Evolutionary conservation across 2,329 filamentous ascomycete species (phyloP).

Genomic region (Monosporascus ibericus): DNA sequence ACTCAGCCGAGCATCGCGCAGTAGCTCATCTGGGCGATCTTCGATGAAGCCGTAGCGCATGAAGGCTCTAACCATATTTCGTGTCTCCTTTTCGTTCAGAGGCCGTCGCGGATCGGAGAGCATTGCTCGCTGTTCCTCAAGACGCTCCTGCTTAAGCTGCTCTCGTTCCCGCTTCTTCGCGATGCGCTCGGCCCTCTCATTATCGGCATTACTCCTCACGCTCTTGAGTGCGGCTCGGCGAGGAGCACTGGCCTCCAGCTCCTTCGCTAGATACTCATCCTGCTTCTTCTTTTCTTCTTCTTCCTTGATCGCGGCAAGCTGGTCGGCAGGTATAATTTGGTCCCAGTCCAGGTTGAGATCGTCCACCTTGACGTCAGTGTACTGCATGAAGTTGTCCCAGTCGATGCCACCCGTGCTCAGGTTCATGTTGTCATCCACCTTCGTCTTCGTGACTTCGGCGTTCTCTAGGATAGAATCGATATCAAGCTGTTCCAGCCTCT

Average conservation of each 20-base stretch:
- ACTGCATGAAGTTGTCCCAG: constrained; percentile 94
- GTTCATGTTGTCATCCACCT: constrained; percentile 85
- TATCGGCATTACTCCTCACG: constrained; percentile 43
- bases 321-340: constrained; percentile 92
- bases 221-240: constrained; percentile 63
- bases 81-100: constrained; percentile 85
- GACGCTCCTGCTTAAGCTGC: constrained; percentile 63
- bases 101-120: constrained; percentile 81
- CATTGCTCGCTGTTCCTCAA: constrained; percentile 68
- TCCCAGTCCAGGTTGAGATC: constrained; percentile 81
- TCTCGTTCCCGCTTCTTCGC: constrained; percentile 62
- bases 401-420: constrained; percentile 81
- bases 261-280: constrained; percentile 72
- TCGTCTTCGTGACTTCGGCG: constrained; percentile 93
- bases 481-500: constrained; percentile 92
- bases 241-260: constrained; percentile 80
- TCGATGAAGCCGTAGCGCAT: constrained; percentile 88
- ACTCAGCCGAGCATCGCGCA: constrained; percentile 77
- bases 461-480: constrained; percentile 97
- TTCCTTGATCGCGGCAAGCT: constrained; percentile 81
- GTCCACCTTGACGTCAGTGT: constrained; percentile 95
- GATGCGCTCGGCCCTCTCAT: constrained; percentile 58
- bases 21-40: constrained; percentile 79
- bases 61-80: constrained; percentile 84
- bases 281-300: constrained; percentile 82